Evolutionary conservation across 768 basidiomycete species (phyloP).

Genomic region (Boletellus emodensis): DNA sequence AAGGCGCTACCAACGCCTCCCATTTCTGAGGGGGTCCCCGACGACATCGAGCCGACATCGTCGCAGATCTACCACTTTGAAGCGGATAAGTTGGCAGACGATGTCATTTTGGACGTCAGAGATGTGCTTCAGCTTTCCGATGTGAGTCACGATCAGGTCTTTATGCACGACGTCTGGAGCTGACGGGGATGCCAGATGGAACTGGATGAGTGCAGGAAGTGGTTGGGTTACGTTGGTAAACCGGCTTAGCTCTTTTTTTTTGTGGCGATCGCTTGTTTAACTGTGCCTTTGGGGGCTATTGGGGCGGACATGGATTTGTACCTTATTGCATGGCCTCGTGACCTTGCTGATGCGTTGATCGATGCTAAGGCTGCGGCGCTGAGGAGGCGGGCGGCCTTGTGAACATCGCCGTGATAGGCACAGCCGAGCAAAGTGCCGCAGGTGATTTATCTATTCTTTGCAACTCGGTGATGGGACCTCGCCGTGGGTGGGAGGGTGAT

Average conservation of each 20-base stretch:
- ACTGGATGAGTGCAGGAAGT: constrained; percentile 21
- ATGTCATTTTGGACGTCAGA: constrained; percentile 22
- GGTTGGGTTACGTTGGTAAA: constrained; percentile 16
- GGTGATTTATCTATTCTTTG: not conserved
- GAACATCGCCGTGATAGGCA: no score
- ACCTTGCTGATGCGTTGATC: constrained; percentile 12
- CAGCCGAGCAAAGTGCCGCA: not conserved
- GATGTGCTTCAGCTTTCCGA: constrained; percentile 23
- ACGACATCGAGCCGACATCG: constrained; percentile 1
- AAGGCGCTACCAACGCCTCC: not conserved
- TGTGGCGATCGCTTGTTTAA: no score
- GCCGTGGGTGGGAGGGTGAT: no score
- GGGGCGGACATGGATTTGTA: not conserved
- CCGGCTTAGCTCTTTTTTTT: not conserved
- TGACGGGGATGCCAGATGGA: constrained; percentile 20
- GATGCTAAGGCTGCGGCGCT: no score
- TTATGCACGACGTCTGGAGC: no score
- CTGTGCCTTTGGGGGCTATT: no score
- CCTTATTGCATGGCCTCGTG: not conserved
- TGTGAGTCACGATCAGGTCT: constrained; percentile 10
- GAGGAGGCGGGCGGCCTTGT: no score
- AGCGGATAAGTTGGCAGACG: constrained; percentile 5
- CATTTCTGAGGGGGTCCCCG: not conserved
- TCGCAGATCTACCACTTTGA: constrained; percentile 13
- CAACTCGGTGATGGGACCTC: not conserved